Evolutionary conservation across 768 basidiomycete genomes (phyloP), one percentile per base, ranked within the genome.

Genomic region (Pholiota microspora): DNA sequence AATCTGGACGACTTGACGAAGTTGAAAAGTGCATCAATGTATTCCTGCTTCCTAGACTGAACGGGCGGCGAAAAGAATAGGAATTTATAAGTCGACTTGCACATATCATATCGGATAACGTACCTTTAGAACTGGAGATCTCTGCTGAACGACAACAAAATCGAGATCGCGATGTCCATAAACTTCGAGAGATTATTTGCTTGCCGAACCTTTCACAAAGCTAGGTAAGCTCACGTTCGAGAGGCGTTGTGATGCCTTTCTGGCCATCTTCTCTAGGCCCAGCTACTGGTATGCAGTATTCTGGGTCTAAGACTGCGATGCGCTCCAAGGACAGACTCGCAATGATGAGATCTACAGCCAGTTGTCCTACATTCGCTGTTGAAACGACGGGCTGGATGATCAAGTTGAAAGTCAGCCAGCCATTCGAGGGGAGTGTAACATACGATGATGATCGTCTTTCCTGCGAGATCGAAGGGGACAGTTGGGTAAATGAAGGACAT

Each of bases 61-160:
- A 48, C 51, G 40, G 51, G 23, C 36, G 56, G 49, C 34, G 45
- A 28, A 29, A 35, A 7, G 31, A 45, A 27, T 42, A 45, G 15
- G 13, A 28, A 1, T 48, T 7, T 46, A 10, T 42, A 29, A 51
- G 59, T 7, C 21, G 4, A 45, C n/a, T 10, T 21, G 21, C 4
- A 12, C 16, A 23, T 8, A 8, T 21, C 8, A 42, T 8, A 2
- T 36, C 27, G 31, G 15, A 38, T 8, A 34, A 23, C 74, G 32
- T 56, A 89, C 92, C 75, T 89, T 89, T 53, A 93, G 68, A 2
- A 82, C 82, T 13, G 91, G 92, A 16, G 92, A 92, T 54, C 89
- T 73, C 62, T 93, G 91, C 62, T 92, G 92, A 15, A 93, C 67
- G 45, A 90, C 73, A 32, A 82, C 73, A n/a, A 92, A 54, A 42